Conservation (phyloP, 2,329 filamentous ascomycete species). For the Passalora sequoiae region DNA sequence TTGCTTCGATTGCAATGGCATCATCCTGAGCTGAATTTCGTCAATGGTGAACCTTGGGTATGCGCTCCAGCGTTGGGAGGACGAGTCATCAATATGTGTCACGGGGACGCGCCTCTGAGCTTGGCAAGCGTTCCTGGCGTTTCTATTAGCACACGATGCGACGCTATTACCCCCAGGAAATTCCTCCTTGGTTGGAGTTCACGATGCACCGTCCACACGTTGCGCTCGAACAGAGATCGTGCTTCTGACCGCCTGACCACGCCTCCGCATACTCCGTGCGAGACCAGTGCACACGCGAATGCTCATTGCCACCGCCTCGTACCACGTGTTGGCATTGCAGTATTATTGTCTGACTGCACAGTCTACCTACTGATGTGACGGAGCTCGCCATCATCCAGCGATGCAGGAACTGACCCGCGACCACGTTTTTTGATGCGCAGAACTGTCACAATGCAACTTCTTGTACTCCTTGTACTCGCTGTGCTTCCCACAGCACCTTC, state of each 20-base stretch:
- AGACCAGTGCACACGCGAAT: no score
- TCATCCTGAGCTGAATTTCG: constrained; percentile 19
- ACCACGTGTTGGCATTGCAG: no score
- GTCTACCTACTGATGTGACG: no score
- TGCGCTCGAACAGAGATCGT: not conserved
- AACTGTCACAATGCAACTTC: not conserved
- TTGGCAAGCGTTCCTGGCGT: constrained; percentile 3
- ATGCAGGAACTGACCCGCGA: not conserved
- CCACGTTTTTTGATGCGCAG: not conserved
- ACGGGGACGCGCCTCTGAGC: constrained; percentile 1
- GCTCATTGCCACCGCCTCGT: no score
- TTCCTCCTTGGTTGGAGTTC: no score
- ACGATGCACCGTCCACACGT: no score
- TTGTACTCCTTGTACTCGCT: no score
- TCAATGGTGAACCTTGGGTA: not conserved
- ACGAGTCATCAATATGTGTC: not conserved
- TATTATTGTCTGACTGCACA: no score
- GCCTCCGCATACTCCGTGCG: no score
- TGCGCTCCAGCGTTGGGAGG: not conserved
- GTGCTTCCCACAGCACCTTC: not conserved
- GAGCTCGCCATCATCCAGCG: no score
- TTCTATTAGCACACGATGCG: constrained; percentile 1
- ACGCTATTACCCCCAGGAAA: constrained; percentile 6
- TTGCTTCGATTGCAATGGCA: constrained; percentile 15
- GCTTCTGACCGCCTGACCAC: constrained; percentile 6